Percentiles rank a stretch among this genome's conserved stretches.
These are phyloP conservation scores for Hypoxylon lenormandii DNA, from an alignment of 495 filamentous ascomycete species.

Conservation along the genomic window DNA sequence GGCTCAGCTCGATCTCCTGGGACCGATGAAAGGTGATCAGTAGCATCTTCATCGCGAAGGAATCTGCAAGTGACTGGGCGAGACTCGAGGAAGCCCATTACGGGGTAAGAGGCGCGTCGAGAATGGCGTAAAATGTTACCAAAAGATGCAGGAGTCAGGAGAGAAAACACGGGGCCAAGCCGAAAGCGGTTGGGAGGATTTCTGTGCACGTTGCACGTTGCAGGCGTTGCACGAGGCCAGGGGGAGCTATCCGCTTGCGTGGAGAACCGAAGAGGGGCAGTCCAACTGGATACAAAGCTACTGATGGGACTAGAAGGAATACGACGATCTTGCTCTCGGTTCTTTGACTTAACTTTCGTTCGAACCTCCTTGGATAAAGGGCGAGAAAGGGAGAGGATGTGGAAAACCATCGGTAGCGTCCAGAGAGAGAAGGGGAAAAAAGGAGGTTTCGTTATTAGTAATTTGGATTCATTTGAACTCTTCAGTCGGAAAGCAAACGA, in stretches of 20 bases:
- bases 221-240: slow-evolving; percentile 22
- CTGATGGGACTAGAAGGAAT: slow-evolving; percentile 1
- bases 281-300: neutral
- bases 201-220: slow-evolving; percentile 41
- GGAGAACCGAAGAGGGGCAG: slow-evolving; percentile 30
- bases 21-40: slow-evolving; percentile 15
- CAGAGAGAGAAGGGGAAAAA: slow-evolving; percentile 1
- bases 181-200: slow-evolving; percentile 44
- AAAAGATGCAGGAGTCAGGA: slow-evolving; percentile 40
- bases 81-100: slow-evolving; percentile 9
- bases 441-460: slow-evolving; percentile 16
- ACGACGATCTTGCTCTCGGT: slow-evolving; percentile 9
- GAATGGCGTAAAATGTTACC: slow-evolving; percentile 33
- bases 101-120: slow-evolving; percentile 19
- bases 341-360: slow-evolving; percentile 1
- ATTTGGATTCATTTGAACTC: slow-evolving; percentile 38
- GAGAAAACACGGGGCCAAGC: slow-evolving; percentile 25
- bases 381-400: slow-evolving; percentile 3
- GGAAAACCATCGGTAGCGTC: neutral
- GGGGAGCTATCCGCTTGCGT: slow-evolving; percentile 33
- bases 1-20: slow-evolving; percentile 12
- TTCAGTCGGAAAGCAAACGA: slow-evolving; percentile 15
- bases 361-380: slow-evolving; percentile 1
- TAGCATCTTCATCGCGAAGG: slow-evolving; percentile 14
- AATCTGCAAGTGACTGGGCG: slow-evolving; percentile 19